Base-by-base conservation (phyloP, 2,329 filamentous ascomycete species). In the Beauveria australis region DNA sequence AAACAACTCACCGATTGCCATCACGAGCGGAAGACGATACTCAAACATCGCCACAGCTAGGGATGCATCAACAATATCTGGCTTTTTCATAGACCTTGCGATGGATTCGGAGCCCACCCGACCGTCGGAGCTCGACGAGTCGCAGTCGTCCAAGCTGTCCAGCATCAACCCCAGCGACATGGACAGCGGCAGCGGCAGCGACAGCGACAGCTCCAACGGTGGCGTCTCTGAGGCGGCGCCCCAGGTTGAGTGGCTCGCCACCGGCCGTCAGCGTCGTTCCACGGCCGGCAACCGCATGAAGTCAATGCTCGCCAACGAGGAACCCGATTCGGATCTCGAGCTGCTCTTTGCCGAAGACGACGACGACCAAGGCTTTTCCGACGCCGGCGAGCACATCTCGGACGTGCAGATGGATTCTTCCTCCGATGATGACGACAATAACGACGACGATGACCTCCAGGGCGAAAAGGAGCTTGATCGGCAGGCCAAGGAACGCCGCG, bases 391-490 rank as follows among this genome's bases (percentile, higher is more conserved):
- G 12, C 82, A 83, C 59, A 84, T 78, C 2, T 90, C 88, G 1
- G 93, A 97, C 70, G 86, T 90, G 66, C 87, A 90, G 52, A 88
- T 97, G 78, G 91, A 95, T 68, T 92, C 89, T 16, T 95, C 91
- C 0, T 90, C 86, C 0, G 89, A 91, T 64, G 89, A 92, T 52
- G 91, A 94, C 53, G 91, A 95, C 63, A 88, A 91, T 61, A 66
- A 67, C 26, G 86, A 85, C 56, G 72, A 70, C 30, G 81, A 94
- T 65, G 91, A 96, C 47, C 73, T 94, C 5, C 89, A 91, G 61
- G 94, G 94, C 40, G 94, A 99, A 75, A 89, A 87, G 68, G 91
- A 96, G 74, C 73, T 99, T 59, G 86, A 94, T 74, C 87, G 84
- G 64, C 84, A 89, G 67, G 91, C 88, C 61, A 87, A 86, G 66